Evolutionary conservation across 371 early-diverging fungal species (phyloP).

Genomic region (Entomophthora muscae): DNA sequence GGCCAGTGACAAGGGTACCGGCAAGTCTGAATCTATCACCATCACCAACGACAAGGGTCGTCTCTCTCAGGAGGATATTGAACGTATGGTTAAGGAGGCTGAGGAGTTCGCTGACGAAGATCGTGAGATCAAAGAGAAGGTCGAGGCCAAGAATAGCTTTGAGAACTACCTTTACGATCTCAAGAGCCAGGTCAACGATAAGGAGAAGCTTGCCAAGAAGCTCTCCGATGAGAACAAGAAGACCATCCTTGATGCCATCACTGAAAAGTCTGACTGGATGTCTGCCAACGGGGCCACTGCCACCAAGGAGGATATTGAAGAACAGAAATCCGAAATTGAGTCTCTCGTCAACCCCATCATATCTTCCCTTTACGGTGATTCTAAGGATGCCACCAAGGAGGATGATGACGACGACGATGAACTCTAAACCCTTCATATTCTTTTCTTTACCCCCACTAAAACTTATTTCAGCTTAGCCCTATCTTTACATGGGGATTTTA

Average conservation of each 20-base stretch:
- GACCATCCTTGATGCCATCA: conserved; percentile 20
- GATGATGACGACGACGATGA: conserved; percentile 31
- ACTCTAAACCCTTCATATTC: too few relatives aligned
- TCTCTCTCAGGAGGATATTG: conserved; percentile 92
- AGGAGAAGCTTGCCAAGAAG: conserved; percentile 40
- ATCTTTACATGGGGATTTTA: too few relatives aligned
- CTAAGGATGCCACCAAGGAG: conserved; percentile 24
- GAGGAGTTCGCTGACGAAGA: conserved; percentile 94
- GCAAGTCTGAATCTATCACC: conserved; percentile 86
- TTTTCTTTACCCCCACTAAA: too few relatives aligned
- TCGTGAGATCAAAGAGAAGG: conserved; percentile 72
- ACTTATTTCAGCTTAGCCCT: too few relatives aligned
- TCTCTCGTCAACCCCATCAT: conserved; percentile 75
- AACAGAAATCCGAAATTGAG: conserved; percentile 71
- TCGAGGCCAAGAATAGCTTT: conserved; percentile 76
- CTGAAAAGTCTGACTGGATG: conserved; percentile 33
- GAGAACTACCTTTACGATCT: conserved; percentile 79
- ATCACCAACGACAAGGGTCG: conserved; percentile 98
- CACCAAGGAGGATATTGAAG: conserved; percentile 35
- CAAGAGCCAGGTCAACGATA: conserved; percentile 63
- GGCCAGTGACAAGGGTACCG: conserved; percentile 90
- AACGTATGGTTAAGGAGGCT: conserved; percentile 91
- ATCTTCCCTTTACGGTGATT: conserved; percentile 53
- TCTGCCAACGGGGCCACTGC: conserved; percentile 33
- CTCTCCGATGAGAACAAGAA: conserved; percentile 33